Evolutionary conservation across 208 protist species (phyloP).

Genomic region (Ichthyophonus hoferi): DNA sequence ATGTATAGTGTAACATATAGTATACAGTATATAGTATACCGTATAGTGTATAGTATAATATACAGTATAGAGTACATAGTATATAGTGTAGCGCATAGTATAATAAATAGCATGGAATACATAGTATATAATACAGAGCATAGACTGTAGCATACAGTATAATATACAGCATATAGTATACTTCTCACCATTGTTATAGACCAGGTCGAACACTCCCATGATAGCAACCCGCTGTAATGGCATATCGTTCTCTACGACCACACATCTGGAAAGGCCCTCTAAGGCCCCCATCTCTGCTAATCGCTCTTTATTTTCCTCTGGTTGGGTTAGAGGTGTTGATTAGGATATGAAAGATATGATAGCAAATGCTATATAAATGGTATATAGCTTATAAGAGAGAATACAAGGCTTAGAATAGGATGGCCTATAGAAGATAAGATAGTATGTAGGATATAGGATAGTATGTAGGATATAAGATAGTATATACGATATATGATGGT

Average conservation of each 20-base stretch:
- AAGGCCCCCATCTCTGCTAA: not conserved
- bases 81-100: not conserved
- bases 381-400: not conserved
- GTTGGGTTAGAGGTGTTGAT: not conserved
- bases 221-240: slow-evolving; percentile 1
- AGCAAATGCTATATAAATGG: not conserved
- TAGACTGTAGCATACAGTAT: not conserved
- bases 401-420: not conserved
- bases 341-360: not conserved
- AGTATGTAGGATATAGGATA: too few species aligned
- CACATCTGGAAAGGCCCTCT: not conserved
- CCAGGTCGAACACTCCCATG: slow-evolving; percentile 15
- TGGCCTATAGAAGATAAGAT: not conserved
- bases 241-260: slow-evolving; percentile 7
- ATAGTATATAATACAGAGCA: not conserved
- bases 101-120: not conserved
- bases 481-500: too few species aligned
- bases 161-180: too few species aligned
- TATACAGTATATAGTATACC: too few species aligned
- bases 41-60: not conserved
- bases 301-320: slow-evolving; percentile 7
- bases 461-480: too few species aligned
- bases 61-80: not conserved
- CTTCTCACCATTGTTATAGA: slow-evolving; percentile 17
- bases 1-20: too few species aligned